A percentile compares a stretch with the other conserved stretches of the same genome.
Evolutionary conservation across 139 green algal species (phyloP).

Genomic region (Limnomonas spitsbergensis): DNA sequence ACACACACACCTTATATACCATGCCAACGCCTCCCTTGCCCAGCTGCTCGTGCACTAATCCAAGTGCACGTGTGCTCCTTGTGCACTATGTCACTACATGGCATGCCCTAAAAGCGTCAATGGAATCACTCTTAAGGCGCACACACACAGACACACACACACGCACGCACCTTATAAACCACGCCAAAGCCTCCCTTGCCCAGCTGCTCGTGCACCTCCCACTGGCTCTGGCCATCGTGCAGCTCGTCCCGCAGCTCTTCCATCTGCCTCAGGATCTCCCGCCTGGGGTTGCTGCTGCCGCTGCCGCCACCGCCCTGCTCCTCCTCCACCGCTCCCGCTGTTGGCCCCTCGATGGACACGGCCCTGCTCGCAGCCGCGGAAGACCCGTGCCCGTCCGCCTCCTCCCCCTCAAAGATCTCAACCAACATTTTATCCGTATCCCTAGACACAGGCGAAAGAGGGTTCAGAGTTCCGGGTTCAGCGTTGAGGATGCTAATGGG

Average conservation of each 20-base stretch:
- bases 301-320: neutral
- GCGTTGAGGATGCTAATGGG: too few relatives aligned
- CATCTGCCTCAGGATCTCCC: neutral
- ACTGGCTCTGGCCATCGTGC: neutral
- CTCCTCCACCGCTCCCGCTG: too few relatives aligned
- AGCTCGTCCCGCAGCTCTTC: constrained; percentile 3
- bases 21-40: neutral
- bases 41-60: neutral
- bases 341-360: neutral
- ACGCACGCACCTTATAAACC: constrained; percentile 7
- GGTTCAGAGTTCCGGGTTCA: too few relatives aligned
- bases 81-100: neutral
- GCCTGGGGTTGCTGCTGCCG: neutral
- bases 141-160: neutral
- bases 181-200: constrained; percentile 19
- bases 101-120: too few relatives aligned
- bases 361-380: neutral
- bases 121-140: neutral
- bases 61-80: neutral
- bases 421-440: neutral
- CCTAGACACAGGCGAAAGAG: too few relatives aligned
- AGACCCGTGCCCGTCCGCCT: neutral
- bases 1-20: neutral
- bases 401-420: neutral
- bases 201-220: constrained; percentile 13